These are phyloP conservation scores for Kwoniella shandongensis DNA, from an alignment of 768 basidiomycete species.

Conservation along the genomic window DNA sequence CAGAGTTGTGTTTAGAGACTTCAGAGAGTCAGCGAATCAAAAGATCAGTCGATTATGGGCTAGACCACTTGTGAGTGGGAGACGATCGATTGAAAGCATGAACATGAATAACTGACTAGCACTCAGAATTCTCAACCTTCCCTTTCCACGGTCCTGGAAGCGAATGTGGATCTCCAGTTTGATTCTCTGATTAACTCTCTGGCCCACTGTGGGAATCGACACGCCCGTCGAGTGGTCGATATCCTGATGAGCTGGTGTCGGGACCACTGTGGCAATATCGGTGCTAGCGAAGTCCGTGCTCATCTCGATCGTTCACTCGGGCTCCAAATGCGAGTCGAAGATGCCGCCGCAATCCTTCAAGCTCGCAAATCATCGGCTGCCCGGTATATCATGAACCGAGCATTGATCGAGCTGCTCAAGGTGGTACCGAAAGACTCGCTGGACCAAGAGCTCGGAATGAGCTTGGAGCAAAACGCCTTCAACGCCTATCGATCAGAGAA, in stretches of 20 bases:
- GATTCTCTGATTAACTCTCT: slow-evolving; percentile 83
- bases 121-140: slow-evolving; percentile 68
- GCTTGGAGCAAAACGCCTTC: slow-evolving; percentile 83
- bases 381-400: slow-evolving; percentile 86
- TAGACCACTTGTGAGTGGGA: slow-evolving; percentile 63
- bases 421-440: slow-evolving; percentile 72
- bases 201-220: slow-evolving; percentile 79
- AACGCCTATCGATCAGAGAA: slow-evolving; percentile 61
- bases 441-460: slow-evolving; percentile 73
- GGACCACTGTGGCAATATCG: slow-evolving; percentile 64
- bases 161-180: slow-evolving; percentile 71
- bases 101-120: background rate
- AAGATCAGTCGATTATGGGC: slow-evolving; percentile 76
- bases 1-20: slow-evolving; percentile 82
- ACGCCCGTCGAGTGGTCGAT: slow-evolving; percentile 79
- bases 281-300: slow-evolving; percentile 43
- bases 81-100: too few species aligned
- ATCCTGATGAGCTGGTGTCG: slow-evolving; percentile 84
- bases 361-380: slow-evolving; percentile 62
- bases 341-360: slow-evolving; percentile 47
- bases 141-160: slow-evolving; percentile 68
- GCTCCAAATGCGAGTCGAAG: slow-evolving; percentile 39
- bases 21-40: slow-evolving; percentile 72
- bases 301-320: slow-evolving; percentile 41
- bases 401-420: slow-evolving; percentile 73